Conservation (phyloP, 1,284 basidiomycete genomes). For the Fistulinella cinereoalba region DNA sequence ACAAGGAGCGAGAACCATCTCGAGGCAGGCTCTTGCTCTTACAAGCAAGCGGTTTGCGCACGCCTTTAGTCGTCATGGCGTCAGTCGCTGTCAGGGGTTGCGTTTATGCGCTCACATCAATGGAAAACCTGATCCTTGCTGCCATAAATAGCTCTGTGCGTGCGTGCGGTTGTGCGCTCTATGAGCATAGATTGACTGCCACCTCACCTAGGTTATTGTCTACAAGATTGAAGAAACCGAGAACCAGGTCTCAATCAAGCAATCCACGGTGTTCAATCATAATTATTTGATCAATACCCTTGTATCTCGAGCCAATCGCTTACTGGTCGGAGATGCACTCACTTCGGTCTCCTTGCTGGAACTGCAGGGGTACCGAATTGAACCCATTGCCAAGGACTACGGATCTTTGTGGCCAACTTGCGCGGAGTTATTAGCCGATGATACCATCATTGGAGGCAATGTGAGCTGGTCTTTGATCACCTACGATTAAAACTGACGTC, state of each 20-base stretch:
- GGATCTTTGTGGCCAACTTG: conserved; percentile 69
- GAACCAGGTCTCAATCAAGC: conserved; percentile 37
- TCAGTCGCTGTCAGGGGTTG: conserved; percentile 51
- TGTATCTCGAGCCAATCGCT: conserved; percentile 47
- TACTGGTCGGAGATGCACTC: conserved; percentile 77
- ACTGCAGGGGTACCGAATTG: conserved; percentile 47
- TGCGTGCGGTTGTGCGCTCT: conserved; percentile 13
- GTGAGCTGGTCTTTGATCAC: conserved; percentile 43
- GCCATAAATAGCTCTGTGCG: conserved; percentile 75
- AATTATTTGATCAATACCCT: conserved; percentile 76
- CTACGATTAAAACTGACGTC: conserved; percentile 1
- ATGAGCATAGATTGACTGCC: neutral
- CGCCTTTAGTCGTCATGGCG: conserved; percentile 22
- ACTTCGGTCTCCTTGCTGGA: conserved; percentile 76
- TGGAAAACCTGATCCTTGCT: conserved; percentile 56
- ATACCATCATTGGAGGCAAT: conserved; percentile 72
- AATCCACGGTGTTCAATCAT: conserved; percentile 67
- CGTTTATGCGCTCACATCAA: conserved; percentile 54
- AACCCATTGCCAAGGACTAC: conserved; percentile 73
- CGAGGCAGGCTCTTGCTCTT: conserved; percentile 51
- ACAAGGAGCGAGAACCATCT: conserved; percentile 56
- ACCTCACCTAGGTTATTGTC: conserved; percentile 42
- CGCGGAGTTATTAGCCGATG: conserved; percentile 52
- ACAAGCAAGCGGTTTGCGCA: conserved; percentile 35
- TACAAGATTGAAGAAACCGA: conserved; percentile 41